These are phyloP conservation scores for Artemisia princeps DNA, from an alignment of 140 eudicot genomes.

Conservation along the genomic window DNA sequence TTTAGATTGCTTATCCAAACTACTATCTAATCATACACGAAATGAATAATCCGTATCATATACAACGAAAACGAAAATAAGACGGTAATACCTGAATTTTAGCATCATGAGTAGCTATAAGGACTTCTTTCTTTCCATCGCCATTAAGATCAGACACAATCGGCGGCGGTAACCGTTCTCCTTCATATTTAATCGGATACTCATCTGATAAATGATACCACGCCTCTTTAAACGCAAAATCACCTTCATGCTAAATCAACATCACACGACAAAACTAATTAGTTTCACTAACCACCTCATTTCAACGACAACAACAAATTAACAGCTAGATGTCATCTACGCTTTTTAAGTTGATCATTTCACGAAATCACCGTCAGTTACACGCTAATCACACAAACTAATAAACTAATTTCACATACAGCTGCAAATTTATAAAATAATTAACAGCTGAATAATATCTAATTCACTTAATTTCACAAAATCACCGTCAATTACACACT, in stretches of 20 bases:
- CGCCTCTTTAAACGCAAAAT: constrained; percentile 90
- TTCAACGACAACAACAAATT: constrained; percentile 3
- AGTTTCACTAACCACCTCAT: constrained; percentile 2
- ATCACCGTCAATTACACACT: too few relatives aligned
- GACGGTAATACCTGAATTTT: constrained; percentile 63
- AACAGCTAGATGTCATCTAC: constrained; percentile 4
- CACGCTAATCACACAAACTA: too few relatives aligned
- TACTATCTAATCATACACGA: too few relatives aligned
- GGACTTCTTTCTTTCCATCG: constrained; percentile 81
- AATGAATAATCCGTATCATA: too few relatives aligned
- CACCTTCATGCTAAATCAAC: constrained; percentile 68
- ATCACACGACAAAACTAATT: neutral
- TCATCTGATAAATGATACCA: constrained; percentile 89
- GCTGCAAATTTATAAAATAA: too few relatives aligned
- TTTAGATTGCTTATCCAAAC: too few relatives aligned
- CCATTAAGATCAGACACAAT: constrained; percentile 91
- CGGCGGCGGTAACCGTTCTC: constrained; percentile 94
- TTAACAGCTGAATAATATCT: too few relatives aligned
- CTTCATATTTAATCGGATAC: constrained; percentile 83
- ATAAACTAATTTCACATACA: too few relatives aligned
- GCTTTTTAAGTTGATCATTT: neutral
- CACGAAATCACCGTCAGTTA: too few relatives aligned
- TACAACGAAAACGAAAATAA: neutral
- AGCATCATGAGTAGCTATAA: constrained; percentile 89
- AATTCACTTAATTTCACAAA: too few relatives aligned